These are phyloP conservation scores for Russula vinacea DNA, from an alignment of 768 basidiomycete genomes.

Conservation along the genomic window DNA sequence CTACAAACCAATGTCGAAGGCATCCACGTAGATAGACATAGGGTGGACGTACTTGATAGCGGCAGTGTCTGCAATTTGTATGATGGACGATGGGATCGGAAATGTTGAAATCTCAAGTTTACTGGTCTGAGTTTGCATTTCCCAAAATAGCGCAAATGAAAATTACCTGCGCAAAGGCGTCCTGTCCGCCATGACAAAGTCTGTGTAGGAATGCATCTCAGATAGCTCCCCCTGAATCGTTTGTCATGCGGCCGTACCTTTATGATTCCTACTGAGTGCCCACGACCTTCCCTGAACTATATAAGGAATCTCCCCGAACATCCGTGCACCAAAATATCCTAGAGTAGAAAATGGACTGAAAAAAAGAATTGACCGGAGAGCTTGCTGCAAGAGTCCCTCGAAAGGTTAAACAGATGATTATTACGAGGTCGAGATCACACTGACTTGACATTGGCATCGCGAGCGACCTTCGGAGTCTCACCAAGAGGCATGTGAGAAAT, in stretches of 20 bases:
- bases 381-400: conserved; percentile 1
- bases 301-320: neutral
- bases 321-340: neutral
- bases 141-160: too few relatives aligned
- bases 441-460: conserved; percentile 12
- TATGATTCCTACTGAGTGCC: neutral
- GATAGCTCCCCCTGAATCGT: neutral
- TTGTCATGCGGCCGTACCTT: conserved; percentile 1
- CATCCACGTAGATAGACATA: neutral
- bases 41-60: conserved; percentile 23
- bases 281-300: neutral
- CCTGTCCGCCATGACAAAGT: conserved; percentile 18
- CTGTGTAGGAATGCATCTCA: neutral
- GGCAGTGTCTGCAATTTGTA: conserved; percentile 21
- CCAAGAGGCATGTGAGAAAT: neutral
- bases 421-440: neutral
- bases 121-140: neutral
- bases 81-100: neutral
- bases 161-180: conserved; percentile 7
- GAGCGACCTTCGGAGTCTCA: conserved; percentile 6
- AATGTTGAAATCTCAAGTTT: conserved; percentile 3
- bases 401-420: neutral
- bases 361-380: conserved; percentile 9
- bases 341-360: neutral
- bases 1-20: conserved; percentile 35